Evolutionary conservation across 2,329 filamentous ascomycete genomes (phyloP), one percentile per base, ranked within the genome.

Genomic region (Ascochyta rabiei): DNA sequence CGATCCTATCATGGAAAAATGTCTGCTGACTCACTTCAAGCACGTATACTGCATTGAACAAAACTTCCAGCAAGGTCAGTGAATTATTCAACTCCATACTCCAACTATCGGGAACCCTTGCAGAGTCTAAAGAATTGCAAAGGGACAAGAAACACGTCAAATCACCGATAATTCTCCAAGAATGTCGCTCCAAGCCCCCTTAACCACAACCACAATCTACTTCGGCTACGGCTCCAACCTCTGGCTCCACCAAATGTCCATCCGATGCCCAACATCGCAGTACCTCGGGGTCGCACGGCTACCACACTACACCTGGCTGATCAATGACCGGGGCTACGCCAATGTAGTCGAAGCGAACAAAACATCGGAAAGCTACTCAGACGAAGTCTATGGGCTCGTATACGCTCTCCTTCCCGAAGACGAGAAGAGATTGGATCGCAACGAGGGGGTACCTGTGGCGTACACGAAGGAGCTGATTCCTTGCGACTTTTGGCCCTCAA

Each of bases 191-290:
- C 40, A 45, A 54, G 24, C 47, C 21, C 44, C 49, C 23, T 37
- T 59, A 44, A n/a, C 47, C 34, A 19, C 35, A 33, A 50, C 52
- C 48, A 77, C 70, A 45, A 72, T 85, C 60, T 89, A 89, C 78
- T 89, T 90, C 68, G 88, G 84, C 64, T 90, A 88, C 73, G 88
- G 88, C 59, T 86, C 83, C 69, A 90, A 90, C 71, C 81, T 90
- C 53, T 89, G 86, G 70, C 80, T 81, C 0, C 73, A 79, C 24
- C 87, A 90, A 73, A 90, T 91, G 88, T 63, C 63, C 4, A 62
- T 70, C 40, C 85, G 87, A 47, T 90, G 88, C 67, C 81, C 82
- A 1, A 70, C 68, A 13, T 84, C 84, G 2, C 75, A 69, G 12
- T 83, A 84, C 48, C 69, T 85, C 6, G 85, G 85, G 38, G 75